Evolutionary conservation across 1,284 basidiomycete genomes (phyloP).

Genomic region (Rugiboletus extremiorientalis): DNA sequence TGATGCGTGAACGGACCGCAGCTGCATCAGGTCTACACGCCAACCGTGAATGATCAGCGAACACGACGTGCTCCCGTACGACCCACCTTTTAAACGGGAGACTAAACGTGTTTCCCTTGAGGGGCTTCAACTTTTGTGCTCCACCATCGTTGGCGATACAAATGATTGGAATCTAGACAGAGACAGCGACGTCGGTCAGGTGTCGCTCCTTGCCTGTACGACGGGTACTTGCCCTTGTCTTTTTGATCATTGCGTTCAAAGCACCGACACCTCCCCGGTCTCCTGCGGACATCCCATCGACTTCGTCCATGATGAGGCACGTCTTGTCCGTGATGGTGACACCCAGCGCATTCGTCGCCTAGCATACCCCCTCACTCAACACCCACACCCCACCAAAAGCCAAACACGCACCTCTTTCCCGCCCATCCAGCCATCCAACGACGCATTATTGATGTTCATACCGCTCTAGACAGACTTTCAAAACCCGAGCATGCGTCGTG

Average conservation of each 20-base stretch:
- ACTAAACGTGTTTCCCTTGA: constrained; percentile 73
- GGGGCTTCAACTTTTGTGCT: constrained; percentile 89
- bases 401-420: constrained; percentile 49
- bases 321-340: constrained; percentile 76
- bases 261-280: constrained; percentile 97
- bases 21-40: constrained; percentile 66
- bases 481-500: no score
- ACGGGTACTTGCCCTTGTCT: constrained; percentile 71
- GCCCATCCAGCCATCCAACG: constrained; percentile 85
- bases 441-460: constrained; percentile 86
- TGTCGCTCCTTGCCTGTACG: background rate
- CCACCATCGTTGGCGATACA: constrained; percentile 94
- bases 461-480: constrained; percentile 68
- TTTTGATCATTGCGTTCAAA: constrained; percentile 89
- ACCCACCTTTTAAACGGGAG: constrained; percentile 77
- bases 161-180: constrained; percentile 86
- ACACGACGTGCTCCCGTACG: background rate
- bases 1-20: constrained; percentile 80
- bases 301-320: constrained; percentile 98
- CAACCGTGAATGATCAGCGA: constrained; percentile 5
- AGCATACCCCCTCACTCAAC: background rate
- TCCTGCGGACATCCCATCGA: constrained; percentile 98
- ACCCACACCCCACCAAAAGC: background rate
- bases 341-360: constrained; percentile 68
- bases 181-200: background rate